phyloP scores from a whole-genome alignment of 768 basidiomycete species.

The Mrakia blollopis region DNA sequence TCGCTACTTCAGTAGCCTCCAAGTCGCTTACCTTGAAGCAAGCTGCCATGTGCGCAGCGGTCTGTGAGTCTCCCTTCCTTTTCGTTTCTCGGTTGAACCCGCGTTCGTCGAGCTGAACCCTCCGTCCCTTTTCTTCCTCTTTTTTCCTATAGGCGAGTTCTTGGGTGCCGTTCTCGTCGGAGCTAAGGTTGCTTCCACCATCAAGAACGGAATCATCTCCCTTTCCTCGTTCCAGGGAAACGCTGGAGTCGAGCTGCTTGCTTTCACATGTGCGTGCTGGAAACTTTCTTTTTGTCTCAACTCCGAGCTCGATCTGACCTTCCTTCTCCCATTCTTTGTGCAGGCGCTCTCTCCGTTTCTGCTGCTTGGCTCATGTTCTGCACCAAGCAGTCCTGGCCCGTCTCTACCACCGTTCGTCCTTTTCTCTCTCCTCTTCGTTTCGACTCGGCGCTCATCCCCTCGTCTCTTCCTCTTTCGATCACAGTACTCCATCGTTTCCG shows the following conservation, averaged over 20 bases:
- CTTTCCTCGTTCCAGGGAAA: conserved; percentile 44
- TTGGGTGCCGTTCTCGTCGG: conserved; percentile 47
- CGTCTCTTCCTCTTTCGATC: too few species aligned
- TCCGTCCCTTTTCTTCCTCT: neutral
- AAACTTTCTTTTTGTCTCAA: conserved; percentile 33
- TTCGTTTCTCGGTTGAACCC: too few species aligned
- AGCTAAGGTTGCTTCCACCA: conserved; percentile 45
- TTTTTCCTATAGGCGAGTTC: conserved; percentile 39
- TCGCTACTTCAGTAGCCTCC: conserved; percentile 46
- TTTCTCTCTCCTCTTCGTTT: too few species aligned
- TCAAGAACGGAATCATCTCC: conserved; percentile 50
- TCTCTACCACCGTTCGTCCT: conserved; percentile 45
- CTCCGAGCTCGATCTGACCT: neutral
- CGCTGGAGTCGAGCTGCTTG: conserved; percentile 47
- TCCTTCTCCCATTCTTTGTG: neutral
- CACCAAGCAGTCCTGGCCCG: conserved; percentile 45
- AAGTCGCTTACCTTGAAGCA: conserved; percentile 47
- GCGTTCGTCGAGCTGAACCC: neutral
- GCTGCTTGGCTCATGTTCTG: conserved; percentile 44
- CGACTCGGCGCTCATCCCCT: too few species aligned
- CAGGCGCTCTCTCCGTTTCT: conserved; percentile 5
- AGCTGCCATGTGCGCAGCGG: conserved; percentile 44
- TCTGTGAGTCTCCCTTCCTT: conserved; percentile 33
- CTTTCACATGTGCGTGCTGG: conserved; percentile 45
- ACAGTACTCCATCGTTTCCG: conserved; percentile 47